Base-by-base conservation (phyloP, 441 rosid genomes). In the Adansonia grandidieri region DNA sequence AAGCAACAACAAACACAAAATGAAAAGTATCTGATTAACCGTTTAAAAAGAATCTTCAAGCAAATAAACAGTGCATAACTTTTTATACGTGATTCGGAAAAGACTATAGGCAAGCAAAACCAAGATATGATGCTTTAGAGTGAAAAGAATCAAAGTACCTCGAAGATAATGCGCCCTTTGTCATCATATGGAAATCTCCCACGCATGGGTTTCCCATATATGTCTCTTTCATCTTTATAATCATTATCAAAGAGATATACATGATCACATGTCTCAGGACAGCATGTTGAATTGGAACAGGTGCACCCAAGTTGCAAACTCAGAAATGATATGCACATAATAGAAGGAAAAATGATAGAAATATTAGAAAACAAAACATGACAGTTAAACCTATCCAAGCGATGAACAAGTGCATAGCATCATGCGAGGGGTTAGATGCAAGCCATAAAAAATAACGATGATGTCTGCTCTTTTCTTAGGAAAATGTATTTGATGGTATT, bases 201-300 rank as follows among this genome's bases (percentile, higher is more conserved):
- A 75, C 54, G 76, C 94, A 95, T 89, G 69, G 95, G 77, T 78
- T 87, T 92, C 67, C 99, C 97, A 74, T 80, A 77, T 75, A 90
- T 85, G 88, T 97, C 99, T 85, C 86, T 93, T 62, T 98, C 98
- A 74, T 95, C 97, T 81, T 91, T 97, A 78, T 91, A 95, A 88
- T 97, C 99, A 83, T 85, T 87, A 80, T 85, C 92, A 48, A 95
- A 97, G 81, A 97, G 98, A 88, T 95, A 95, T 45, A 92, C 94
- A 20, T 95, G 99, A 84, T 90, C 95, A 86, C 99, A 97, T 53
- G 86, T 85, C 82, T 81, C 89, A 81, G 98, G 89, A 71, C 74
- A 78, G 86, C 99, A 97, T 44, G 80, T 73, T 73, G 93, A 82
- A 79, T 86, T 76, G n/a, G 87, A 77, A 84, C 99, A 97, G 71